Evolutionary conservation across 805 yeast species (phyloP).

Genomic region (Sugiyamaella chiloensis): DNA sequence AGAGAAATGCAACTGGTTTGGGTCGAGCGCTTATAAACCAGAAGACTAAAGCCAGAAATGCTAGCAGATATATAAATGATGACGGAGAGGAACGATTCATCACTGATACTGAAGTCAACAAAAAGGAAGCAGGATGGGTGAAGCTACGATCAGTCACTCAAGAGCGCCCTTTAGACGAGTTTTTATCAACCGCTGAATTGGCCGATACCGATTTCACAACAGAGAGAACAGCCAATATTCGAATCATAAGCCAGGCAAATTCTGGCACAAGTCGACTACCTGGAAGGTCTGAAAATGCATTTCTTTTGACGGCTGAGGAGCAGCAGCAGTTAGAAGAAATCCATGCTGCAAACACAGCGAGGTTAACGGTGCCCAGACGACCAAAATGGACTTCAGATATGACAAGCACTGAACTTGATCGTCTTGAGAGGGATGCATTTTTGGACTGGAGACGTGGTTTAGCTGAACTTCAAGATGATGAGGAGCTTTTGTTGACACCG

Average conservation of each 20-base stretch:
- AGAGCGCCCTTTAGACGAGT: constrained; percentile 90
- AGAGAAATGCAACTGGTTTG: constrained; percentile 66
- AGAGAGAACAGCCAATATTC: constrained; percentile 76
- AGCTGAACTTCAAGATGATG: constrained; percentile 78
- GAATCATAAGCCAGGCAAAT: constrained; percentile 64
- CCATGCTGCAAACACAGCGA: constrained; percentile 45
- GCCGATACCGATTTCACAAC: constrained; percentile 97
- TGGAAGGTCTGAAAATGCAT: constrained; percentile 47
- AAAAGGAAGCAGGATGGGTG: constrained; percentile 84
- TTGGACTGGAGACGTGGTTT: constrained; percentile 91
- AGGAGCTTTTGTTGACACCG: constrained; percentile 87
- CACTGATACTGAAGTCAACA: constrained; percentile 51
- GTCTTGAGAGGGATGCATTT: constrained; percentile 86
- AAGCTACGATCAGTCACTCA: constrained; percentile 92
- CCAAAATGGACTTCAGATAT: constrained; percentile 78
- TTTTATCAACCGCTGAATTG: constrained; percentile 88
- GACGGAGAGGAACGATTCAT: constrained; percentile 89
- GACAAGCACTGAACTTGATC: constrained; percentile 73
- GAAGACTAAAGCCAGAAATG: constrained; percentile 51
- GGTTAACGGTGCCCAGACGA: constrained; percentile 86
- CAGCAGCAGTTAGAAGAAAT: constrained; percentile 55
- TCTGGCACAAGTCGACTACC: constrained; percentile 37
- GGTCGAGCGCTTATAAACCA: constrained; percentile 81
- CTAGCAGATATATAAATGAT: constrained; percentile 40
- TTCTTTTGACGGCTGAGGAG: constrained; percentile 63